A percentile compares a stretch with the other conserved stretches of the same genome.
phyloP scores from a whole-genome alignment of 352 stramenopile genomes.

The Pythium aquatile region DNA sequence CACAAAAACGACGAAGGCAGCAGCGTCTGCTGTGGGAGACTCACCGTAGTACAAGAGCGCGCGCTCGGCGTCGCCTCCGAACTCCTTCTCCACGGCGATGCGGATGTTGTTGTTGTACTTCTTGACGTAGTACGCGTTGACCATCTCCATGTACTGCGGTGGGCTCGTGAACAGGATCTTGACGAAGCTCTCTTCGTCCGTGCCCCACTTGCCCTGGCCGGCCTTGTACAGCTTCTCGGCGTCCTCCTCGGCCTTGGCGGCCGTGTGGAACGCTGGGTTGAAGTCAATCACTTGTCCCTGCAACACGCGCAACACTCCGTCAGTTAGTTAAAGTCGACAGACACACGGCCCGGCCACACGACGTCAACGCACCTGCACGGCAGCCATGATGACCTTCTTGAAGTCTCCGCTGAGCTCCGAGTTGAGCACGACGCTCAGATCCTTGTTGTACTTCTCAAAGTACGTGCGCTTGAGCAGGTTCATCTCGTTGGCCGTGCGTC shows the following conservation, averaged over 20 bases:
- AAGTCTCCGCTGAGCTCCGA: conserved; percentile 70
- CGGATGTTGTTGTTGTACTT: conserved; percentile 68
- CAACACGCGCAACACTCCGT: background rate
- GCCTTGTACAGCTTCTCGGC: conserved; percentile 68
- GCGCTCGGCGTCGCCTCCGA: conserved; percentile 54
- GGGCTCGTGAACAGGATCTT: conserved; percentile 60
- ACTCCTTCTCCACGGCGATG: conserved; percentile 60
- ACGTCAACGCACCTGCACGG: conserved; percentile 37
- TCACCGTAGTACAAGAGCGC: conserved; percentile 65
- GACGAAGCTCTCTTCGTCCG: conserved; percentile 66
- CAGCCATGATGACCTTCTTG: conserved; percentile 58
- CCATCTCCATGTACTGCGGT: conserved; percentile 46
- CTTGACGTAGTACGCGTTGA: conserved; percentile 67
- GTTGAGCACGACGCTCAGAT: conserved; percentile 61
- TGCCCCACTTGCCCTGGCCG: conserved; percentile 71
- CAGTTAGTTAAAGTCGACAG: no score
- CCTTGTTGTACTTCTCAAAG: conserved; percentile 74
- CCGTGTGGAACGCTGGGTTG: conserved; percentile 57
- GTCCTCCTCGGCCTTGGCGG: conserved; percentile 47
- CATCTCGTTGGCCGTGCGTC: conserved; percentile 72
- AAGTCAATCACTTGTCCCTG: conserved; percentile 28
- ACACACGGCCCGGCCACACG: no score
- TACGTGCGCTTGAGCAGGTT: conserved; percentile 73
- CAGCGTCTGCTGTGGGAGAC: conserved; percentile 1
- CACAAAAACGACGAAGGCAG: background rate